A percentile compares a stretch with the other conserved stretches of the same genome.
Evolutionary conservation across 441 rosid genomes (phyloP).

Genomic region (Gossypium aridum): DNA sequence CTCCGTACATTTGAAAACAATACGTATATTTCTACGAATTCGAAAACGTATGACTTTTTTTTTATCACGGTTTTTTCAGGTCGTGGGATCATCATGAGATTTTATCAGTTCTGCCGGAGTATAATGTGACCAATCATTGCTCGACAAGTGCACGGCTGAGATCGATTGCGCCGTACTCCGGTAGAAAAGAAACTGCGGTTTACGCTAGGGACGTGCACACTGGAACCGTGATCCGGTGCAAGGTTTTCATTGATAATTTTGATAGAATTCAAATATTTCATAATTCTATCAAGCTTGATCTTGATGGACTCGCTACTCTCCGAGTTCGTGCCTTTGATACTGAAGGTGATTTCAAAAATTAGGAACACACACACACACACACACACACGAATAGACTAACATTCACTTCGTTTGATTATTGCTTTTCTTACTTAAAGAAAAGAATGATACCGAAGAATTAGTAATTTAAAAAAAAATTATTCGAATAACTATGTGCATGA

Average conservation of each 20-base stretch:
- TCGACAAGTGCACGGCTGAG: slow-evolving; percentile 79
- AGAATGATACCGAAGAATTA: neutral
- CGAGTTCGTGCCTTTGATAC: slow-evolving; percentile 81
- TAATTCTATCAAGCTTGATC: slow-evolving; percentile 84
- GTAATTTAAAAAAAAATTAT: neutral
- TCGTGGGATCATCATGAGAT: slow-evolving; percentile 98
- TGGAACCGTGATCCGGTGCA: slow-evolving; percentile 92
- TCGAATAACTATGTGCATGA: neutral
- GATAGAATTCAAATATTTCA: slow-evolving; percentile 93
- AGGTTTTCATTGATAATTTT: slow-evolving; percentile 87
- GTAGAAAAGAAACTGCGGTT: slow-evolving; percentile 90
- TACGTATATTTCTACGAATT: neutral
- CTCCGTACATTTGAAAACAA: neutral
- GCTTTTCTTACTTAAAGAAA: neutral
- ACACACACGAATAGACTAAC: neutral
- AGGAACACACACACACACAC: neutral
- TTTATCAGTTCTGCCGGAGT: slow-evolving; percentile 78
- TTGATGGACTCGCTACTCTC: slow-evolving; percentile 94
- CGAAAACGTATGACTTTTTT: neutral
- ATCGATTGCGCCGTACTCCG: slow-evolving; percentile 68
- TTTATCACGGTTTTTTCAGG: slow-evolving; percentile 35
- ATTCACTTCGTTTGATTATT: neutral
- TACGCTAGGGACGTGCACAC: slow-evolving; percentile 80
- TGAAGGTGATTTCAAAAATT: slow-evolving; percentile 44
- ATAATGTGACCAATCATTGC: slow-evolving; percentile 70